Evolutionary conservation across 345 rosid species (phyloP), one percentile per base, ranked within the genome.

Genomic region (Brassica juncea): DNA sequence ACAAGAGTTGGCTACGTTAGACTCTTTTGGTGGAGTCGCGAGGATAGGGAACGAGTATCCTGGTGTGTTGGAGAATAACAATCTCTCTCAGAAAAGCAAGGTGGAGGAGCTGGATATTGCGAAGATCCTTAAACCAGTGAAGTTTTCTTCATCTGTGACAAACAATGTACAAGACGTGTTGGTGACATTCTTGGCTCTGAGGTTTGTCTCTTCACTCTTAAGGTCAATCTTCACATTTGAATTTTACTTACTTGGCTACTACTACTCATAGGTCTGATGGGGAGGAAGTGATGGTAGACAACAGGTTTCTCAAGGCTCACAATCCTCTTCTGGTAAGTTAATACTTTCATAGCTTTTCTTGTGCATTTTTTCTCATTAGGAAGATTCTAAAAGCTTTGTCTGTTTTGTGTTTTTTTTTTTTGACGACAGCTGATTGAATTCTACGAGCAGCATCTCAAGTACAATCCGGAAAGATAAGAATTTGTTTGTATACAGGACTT

Each of bases 361-460:
- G 35, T 73, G 81, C 68, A 23, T 23, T 37, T 66, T 35, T 59
- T 35, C 58, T 68, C 21, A 42, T 21, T 68, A 61, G 10, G 69
- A 66, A 63, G 81, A 37, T 54, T 62, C 52, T 57, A 27, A 59
- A 66, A 63, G 65, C 57, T 47, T 55, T 11, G n/a, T 42, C 39
- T 58, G 30, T 37, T 65, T 23, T 58, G 25, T 75, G 27, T 68
- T 15, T 68, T 15, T 10, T 57, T 72, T 34, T 5, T 61, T 34
- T 9, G 4, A 16, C 71, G 34, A 58, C 90, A 96, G 98, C 82
- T 93, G 86, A 92, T 96, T 83, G 86, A 87, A 74, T 96, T 87
- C 84, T 94, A 94, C 32, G 98, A 94, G 92, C 93, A 92, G 75
- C 90, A 92, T 87, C 93, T 94, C 82, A 93, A 88, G 87, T 90